Conservation (phyloP, 202 grass and related monocot genomes). For the Cymbopogon flexuosus region DNA sequence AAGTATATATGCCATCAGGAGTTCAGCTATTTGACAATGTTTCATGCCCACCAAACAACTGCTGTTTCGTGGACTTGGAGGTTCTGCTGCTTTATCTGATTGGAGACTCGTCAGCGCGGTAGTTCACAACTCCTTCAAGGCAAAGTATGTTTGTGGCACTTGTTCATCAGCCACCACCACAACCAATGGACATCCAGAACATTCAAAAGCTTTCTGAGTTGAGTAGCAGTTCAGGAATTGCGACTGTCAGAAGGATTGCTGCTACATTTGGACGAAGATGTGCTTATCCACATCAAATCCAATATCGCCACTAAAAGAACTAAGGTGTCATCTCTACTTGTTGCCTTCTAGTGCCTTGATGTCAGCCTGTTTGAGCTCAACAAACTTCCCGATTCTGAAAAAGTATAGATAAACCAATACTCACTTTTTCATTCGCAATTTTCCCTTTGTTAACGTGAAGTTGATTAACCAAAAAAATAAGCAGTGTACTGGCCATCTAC, state of each 20-base stretch:
- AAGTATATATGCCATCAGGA: not conserved
- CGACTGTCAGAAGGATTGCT: not conserved
- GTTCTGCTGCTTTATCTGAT: constrained; percentile 1
- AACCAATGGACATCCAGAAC: not conserved
- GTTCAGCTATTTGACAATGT: not conserved
- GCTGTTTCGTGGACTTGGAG: not conserved
- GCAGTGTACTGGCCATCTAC: not conserved
- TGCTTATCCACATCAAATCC: not conserved
- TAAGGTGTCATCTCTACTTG: constrained; percentile 7
- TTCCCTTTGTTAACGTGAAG: not conserved
- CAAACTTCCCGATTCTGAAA: constrained; percentile 66
- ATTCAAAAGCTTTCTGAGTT: not conserved
- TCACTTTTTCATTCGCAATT: not conserved
- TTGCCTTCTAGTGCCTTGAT: constrained; percentile 72
- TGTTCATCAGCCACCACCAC: not conserved
- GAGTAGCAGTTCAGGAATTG: not conserved
- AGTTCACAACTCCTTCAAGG: constrained; percentile 1
- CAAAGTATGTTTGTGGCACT: not conserved
- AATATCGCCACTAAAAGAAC: not conserved
- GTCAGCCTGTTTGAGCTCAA: constrained; percentile 78
- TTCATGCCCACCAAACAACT: not conserved
- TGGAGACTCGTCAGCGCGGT: not conserved
- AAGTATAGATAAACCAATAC: constrained; percentile 18
- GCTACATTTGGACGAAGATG: not conserved
- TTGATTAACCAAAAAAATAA: constrained; percentile 11